Conservation (phyloP, 371 early-diverging fungal genomes). For the Thermomucor indicae-seudaticae region DNA sequence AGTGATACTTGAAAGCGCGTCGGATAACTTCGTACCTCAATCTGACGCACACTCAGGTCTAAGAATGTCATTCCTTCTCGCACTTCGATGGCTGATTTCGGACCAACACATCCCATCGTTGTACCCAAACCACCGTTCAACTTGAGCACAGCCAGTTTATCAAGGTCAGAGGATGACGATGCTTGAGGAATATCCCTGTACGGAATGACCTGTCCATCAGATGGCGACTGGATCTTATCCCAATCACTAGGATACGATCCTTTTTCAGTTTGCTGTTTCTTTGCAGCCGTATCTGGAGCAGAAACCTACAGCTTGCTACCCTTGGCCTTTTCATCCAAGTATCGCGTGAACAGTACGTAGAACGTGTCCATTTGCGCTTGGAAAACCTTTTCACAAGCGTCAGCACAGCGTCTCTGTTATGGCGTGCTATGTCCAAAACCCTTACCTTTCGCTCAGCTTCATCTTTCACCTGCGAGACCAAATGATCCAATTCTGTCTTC, state of each 20-base stretch:
- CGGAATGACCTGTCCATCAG: conserved; percentile 76
- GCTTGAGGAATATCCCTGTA: conserved; percentile 65
- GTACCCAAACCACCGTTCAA: conserved; percentile 99
- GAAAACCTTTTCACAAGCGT: not conserved
- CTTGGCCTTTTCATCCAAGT: conserved; percentile 76
- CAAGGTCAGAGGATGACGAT: conserved; percentile 55
- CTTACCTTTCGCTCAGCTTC: conserved; percentile 23
- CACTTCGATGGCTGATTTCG: conserved; percentile 98
- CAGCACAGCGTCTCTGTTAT: not conserved
- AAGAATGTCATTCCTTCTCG: conserved; percentile 98
- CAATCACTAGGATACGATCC: conserved; percentile 66
- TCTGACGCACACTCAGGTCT: conserved; percentile 97
- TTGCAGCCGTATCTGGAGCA: not conserved
- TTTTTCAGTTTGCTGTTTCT: not conserved
- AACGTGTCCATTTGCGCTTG: conserved; percentile 80
- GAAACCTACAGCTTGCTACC: conserved; percentile 77
- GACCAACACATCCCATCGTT: conserved; percentile 99
- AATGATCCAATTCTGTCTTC: conserved; percentile 52
- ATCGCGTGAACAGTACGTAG: conserved; percentile 85
- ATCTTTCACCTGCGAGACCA: conserved; percentile 42
- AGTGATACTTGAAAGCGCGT: no score
- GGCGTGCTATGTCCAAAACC: not conserved
- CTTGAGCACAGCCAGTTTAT: conserved; percentile 97
- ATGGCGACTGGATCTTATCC: conserved; percentile 89
- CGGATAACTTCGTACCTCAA: conserved; percentile 81